These are phyloP conservation scores for Pulveroboletus sp. DNA, from an alignment of 768 basidiomycete genomes.

Conservation along the genomic window DNA sequence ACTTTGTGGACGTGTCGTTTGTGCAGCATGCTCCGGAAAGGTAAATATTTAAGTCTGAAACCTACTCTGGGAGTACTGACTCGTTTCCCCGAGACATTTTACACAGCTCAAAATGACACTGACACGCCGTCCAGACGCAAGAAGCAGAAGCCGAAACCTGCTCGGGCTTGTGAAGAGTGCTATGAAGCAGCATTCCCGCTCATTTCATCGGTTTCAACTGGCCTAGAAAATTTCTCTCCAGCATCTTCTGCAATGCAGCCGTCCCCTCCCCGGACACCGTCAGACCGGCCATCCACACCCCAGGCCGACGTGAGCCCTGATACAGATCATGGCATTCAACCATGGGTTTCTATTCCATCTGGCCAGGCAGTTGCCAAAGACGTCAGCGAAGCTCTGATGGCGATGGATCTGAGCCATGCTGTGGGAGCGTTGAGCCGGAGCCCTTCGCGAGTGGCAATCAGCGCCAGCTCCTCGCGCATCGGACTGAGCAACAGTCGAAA, in stretches of 20 bases:
- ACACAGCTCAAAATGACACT: constrained; percentile 45
- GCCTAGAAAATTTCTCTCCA: constrained; percentile 6
- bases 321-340: constrained; percentile 18
- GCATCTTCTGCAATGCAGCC: constrained; percentile 6
- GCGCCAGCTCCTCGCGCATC: constrained; percentile 21
- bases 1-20: constrained; percentile 83
- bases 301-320: constrained; percentile 10
- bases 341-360: constrained; percentile 30
- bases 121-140: constrained; percentile 40
- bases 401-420: constrained; percentile 30
- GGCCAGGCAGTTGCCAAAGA: constrained; percentile 17
- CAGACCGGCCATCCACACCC: constrained; percentile 21
- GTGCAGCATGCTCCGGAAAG: constrained; percentile 76
- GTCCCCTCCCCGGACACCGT: constrained; percentile 8
- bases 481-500: constrained; percentile 19
- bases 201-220: background rate
- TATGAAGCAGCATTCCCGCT: constrained; percentile 84
- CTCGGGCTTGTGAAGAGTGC: constrained; percentile 83
- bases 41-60: constrained; percentile 35
- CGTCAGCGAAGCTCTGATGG: constrained; percentile 36
- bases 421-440: constrained; percentile 20
- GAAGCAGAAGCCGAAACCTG: constrained; percentile 54
- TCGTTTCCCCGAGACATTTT: constrained; percentile 64
- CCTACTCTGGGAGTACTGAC: background rate
- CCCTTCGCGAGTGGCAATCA: constrained; percentile 19